Evolutionary conservation across 192 early-diverging fungal genomes (phyloP).

Genomic region (Rhizophagus clarus): DNA sequence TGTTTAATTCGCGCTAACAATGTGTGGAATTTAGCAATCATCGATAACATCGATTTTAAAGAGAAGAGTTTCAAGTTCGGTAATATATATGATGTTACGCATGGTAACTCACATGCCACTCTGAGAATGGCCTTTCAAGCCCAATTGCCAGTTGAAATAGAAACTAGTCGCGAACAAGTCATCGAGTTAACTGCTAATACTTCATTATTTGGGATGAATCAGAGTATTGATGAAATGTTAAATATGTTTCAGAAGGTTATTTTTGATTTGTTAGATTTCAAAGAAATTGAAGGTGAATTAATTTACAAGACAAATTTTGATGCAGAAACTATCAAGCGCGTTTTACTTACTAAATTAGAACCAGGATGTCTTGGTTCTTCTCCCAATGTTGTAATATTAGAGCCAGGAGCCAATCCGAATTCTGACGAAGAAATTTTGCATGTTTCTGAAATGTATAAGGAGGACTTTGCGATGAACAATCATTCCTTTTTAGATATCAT

Average conservation of each 20-base stretch:
- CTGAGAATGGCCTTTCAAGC: neutral
- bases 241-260: too few species aligned
- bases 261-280: too few species aligned
- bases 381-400: too few species aligned
- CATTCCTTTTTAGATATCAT: neutral
- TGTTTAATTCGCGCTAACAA: neutral
- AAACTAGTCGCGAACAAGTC: neutral
- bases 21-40: neutral
- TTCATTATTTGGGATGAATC: neutral
- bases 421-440: too few species aligned
- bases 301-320: neutral
- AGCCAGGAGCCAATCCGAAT: too few species aligned
- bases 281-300: too few species aligned
- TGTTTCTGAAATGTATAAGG: too few species aligned
- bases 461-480: neutral
- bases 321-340: neutral
- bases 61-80: neutral
- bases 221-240: too few species aligned
- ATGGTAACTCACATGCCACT: neutral
- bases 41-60: conserved; percentile 5
- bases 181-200: neutral
- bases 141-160: neutral
- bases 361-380: too few species aligned
- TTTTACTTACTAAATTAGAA: neutral
- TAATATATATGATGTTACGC: neutral